Percentiles rank a stretch among this genome's conserved stretches.
phyloP scores from a whole-genome alignment of 2,329 filamentous ascomycete species.

The Neophaeococcomyces mojaviensis region DNA sequence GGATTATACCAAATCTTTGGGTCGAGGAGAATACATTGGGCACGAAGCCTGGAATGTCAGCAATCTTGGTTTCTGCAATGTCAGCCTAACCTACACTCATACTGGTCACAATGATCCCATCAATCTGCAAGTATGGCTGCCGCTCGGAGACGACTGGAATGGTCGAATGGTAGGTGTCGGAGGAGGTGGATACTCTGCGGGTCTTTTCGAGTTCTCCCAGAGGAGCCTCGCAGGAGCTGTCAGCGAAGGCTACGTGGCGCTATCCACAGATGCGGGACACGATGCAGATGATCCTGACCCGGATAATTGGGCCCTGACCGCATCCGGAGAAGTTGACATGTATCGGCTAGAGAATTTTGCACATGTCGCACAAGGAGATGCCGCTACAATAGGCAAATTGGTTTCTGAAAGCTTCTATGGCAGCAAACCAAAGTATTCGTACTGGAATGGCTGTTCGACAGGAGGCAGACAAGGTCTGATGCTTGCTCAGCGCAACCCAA shows the following conservation, averaged over 20 bases:
- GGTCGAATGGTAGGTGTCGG: conserved; percentile 33
- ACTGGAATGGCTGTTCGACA: conserved; percentile 52
- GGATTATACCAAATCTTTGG: not conserved
- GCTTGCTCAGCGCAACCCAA: conserved; percentile 27
- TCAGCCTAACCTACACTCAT: conserved; percentile 37
- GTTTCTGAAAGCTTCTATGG: conserved; percentile 9
- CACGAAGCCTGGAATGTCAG: not conserved
- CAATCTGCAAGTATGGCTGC: conserved; percentile 31
- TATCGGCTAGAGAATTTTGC: conserved; percentile 29
- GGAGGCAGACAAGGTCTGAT: conserved; percentile 53
- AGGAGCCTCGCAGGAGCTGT: conserved; percentile 8
- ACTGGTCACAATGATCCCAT: conserved; percentile 33
- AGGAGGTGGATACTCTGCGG: conserved; percentile 28
- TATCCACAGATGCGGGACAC: conserved; percentile 20
- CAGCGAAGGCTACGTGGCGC: conserved; percentile 15
- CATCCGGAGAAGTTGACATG: conserved; percentile 27
- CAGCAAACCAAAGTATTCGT: conserved; percentile 25
- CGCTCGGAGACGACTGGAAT: conserved; percentile 29
- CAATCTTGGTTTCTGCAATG: conserved; percentile 31
- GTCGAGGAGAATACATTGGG: not conserved
- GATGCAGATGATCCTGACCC: not conserved
- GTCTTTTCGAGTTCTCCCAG: conserved; percentile 9
- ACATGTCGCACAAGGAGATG: conserved; percentile 26
- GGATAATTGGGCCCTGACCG: conserved; percentile 3
- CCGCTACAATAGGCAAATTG: conserved; percentile 23